Base-by-base conservation (phyloP, 1,284 basidiomycete genomes). In the Malassezia globosa region DNA sequence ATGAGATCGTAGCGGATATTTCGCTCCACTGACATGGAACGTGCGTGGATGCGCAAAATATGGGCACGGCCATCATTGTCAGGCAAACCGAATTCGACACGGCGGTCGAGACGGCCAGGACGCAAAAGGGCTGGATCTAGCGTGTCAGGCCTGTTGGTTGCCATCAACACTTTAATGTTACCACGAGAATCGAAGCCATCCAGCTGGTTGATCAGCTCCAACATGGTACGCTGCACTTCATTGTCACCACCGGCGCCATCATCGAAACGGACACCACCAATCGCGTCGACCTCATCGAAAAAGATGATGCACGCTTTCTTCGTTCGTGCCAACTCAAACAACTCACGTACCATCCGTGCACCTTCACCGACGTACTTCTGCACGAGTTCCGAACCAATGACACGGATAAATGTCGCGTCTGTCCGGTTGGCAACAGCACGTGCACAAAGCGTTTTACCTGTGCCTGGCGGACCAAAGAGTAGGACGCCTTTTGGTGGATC, bases 291-390 rank as follows among this genome's bases (percentile, higher is more conserved):
- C 76, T 97, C 94, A 66, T 99, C 94, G 64, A 99, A 97, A 77
- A 99, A 99, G 72, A 99, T 96, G 69, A 99, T 97, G 70, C 94
- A 97, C 1, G 94, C 94, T 75, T 96, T 97, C 78, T 97, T 97
- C 61, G 84, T 85, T 53, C 94, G 80, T 31, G 94, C 94, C 88
- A 97, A 95, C 76, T 97, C 94, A 74, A 99, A 99, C 52, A 97
- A 77, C 72, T 97, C 94, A 50, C 94, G 82, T 19, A 97, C 92
- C 94, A 97, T 96, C 53, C 94, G 80, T 1, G 94, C 94, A 55
- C 94, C 94, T 74, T 99, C 94, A 45, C 94, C 94, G 40, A 99
- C 92, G 72, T 99, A 99, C 73, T 97, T 99, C 73, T 99, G 94
- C 22, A 99, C 94, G 7, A 97, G 79, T 73, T 97, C 94, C 14